phyloP scores from a whole-genome alignment of 148 eudicot species.

The Silene latifolia region DNA sequence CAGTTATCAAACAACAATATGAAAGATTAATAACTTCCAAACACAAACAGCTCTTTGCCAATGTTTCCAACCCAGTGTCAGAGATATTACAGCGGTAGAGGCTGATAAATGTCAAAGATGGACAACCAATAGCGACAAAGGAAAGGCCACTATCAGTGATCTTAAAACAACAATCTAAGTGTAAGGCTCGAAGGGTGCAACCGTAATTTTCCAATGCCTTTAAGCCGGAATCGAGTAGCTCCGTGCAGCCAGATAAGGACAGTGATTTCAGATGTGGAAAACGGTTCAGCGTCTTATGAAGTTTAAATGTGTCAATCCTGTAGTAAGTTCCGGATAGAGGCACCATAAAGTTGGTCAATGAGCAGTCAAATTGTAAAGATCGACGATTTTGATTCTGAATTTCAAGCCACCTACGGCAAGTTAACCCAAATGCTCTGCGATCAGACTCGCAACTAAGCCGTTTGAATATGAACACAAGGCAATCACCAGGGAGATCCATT shows the following conservation, averaged over 20 bases:
- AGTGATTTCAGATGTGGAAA: conserved; percentile 43
- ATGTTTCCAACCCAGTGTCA: conserved; percentile 41
- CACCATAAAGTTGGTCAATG: conserved; percentile 31
- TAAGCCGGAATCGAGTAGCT: conserved; percentile 50
- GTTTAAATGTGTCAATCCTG: conserved; percentile 31
- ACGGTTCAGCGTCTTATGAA: conserved; percentile 40
- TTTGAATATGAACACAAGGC: conserved; percentile 46
- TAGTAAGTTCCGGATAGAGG: conserved; percentile 26
- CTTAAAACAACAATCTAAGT: conserved; percentile 57
- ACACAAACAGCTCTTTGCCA: conserved; percentile 46
- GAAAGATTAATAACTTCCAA: conserved; percentile 54
- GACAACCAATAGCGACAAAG: conserved; percentile 43
- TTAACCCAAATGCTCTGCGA: conserved; percentile 67
- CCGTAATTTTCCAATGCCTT: conserved; percentile 34
- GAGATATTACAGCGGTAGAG: conserved; percentile 57
- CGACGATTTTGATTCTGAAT: conserved; percentile 53
- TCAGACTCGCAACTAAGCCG: conserved; percentile 39
- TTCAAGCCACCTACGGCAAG: conserved; percentile 59
- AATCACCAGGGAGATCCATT: conserved; percentile 63
- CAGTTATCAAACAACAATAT: conserved; percentile 41
- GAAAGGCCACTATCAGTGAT: conserved; percentile 52
- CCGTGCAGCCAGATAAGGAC: conserved; percentile 57
- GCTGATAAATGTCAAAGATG: conserved; percentile 40
- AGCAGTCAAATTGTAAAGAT: conserved; percentile 50
- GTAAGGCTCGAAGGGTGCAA: conserved; percentile 35